Evolutionary conservation across 108 stramenopile genomes (phyloP).

Genomic region (Pelagomonas calceolata): DNA sequence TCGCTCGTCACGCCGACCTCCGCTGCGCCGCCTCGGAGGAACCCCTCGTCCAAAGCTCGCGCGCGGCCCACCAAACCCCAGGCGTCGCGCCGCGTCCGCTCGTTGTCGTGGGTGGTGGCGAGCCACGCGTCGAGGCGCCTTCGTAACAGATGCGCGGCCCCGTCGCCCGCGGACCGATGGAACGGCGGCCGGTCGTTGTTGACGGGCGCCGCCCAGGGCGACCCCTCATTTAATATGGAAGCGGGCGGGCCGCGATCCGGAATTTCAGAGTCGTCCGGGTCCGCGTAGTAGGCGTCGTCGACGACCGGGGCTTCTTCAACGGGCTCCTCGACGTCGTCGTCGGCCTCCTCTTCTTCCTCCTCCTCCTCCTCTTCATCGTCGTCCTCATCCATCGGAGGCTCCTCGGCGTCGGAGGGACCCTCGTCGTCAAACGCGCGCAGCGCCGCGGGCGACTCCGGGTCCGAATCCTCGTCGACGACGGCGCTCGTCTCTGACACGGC

Average conservation of each 20-base stretch:
- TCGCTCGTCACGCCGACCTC: slow-evolving; percentile 11
- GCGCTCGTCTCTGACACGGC: no score
- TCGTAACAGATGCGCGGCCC: neutral
- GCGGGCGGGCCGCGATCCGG: no score
- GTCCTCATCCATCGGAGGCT: neutral
- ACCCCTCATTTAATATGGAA: no score
- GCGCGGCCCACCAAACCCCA: no score
- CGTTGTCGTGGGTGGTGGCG: neutral
- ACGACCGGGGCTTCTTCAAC: no score
- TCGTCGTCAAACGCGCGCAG: neutral
- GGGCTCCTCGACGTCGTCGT: neutral
- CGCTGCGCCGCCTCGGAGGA: slow-evolving; percentile 6
- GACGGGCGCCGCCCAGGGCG: no score
- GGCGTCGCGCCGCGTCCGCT: no score
- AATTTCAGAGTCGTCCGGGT: no score
- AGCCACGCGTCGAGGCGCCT: neutral
- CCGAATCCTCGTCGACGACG: no score
- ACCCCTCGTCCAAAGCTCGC: slow-evolving; percentile 4
- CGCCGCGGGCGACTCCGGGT: neutral
- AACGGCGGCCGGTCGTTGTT: neutral
- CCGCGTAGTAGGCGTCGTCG: no score
- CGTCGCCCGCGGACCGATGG: neutral
- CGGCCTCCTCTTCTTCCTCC: neutral
- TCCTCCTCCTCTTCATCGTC: neutral
- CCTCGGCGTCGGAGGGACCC: neutral